These are phyloP conservation scores for Exophiala mesophila DNA, from an alignment of 2,329 filamentous ascomycete species.

Conservation along the genomic window DNA sequence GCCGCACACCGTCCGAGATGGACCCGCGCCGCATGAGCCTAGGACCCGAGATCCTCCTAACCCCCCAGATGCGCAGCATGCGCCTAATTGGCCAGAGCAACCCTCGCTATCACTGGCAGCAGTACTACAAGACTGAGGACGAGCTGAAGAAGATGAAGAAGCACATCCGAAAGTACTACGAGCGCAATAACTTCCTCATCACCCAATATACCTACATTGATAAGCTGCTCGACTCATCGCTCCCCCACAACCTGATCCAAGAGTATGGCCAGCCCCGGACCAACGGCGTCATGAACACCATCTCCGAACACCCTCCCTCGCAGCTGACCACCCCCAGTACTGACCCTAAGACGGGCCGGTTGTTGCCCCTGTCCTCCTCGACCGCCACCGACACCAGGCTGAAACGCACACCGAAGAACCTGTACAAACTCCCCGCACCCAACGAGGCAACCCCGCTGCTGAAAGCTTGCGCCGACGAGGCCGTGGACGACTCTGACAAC, in stretches of 20 bases:
- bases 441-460: constrained; percentile 66
- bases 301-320: constrained; percentile 59
- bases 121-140: constrained; percentile 77
- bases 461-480: constrained; percentile 29
- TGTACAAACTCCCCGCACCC: constrained; percentile 68
- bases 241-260: constrained; percentile 84
- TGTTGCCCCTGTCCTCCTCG: constrained; percentile 20
- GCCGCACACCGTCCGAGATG: constrained; percentile 11
- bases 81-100: constrained; percentile 85
- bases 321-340: constrained; percentile 1
- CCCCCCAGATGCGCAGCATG: constrained; percentile 53
- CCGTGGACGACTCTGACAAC: constrained; percentile 35
- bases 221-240: constrained; percentile 78
- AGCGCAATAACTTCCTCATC: constrained; percentile 80
- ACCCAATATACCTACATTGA: constrained; percentile 94
- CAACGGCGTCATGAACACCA: constrained; percentile 60
- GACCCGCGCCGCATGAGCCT: constrained; percentile 21
- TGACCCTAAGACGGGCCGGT: constrained; percentile 21
- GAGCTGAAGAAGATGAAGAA: constrained; percentile 67
- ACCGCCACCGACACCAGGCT: constrained; percentile 43
- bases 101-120: constrained; percentile 76
- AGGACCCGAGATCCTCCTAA: constrained; percentile 27
- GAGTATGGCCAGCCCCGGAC: constrained; percentile 69
- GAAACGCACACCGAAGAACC: constrained; percentile 76
- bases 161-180: constrained; percentile 77